A percentile compares a stretch with the other conserved stretches of the same genome.
Evolutionary conservation across 139 green algal genomes (phyloP).

Genomic region (Bryopsis sp.): DNA sequence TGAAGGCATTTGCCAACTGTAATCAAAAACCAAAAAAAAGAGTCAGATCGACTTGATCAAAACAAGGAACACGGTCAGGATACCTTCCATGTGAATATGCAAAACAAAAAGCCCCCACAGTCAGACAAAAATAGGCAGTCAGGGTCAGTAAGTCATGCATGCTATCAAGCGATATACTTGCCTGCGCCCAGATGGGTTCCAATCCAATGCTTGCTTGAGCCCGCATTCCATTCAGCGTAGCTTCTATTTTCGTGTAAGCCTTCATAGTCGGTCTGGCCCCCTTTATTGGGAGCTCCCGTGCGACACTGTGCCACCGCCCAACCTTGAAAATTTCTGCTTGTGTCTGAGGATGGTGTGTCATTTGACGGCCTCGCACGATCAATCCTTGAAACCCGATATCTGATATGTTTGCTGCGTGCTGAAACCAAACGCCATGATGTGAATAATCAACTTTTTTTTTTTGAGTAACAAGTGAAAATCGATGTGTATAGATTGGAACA

Average conservation of each 20-base stretch:
- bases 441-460: too few relatives aligned
- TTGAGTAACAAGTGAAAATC: too few relatives aligned
- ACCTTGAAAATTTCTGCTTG: slow-evolving; percentile 11
- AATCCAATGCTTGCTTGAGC: slow-evolving; percentile 17
- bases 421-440: neutral
- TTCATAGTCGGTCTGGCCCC: slow-evolving; percentile 16
- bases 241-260: slow-evolving; percentile 16
- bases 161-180: neutral
- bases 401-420: neutral
- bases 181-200: slow-evolving; percentile 4
- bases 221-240: neutral
- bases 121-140: too few relatives aligned
- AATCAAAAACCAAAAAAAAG: neutral
- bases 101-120: too few relatives aligned
- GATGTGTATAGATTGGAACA: too few relatives aligned
- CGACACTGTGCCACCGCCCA: slow-evolving; percentile 13
- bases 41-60: neutral
- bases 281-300: slow-evolving; percentile 8
- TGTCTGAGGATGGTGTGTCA: slow-evolving; percentile 9
- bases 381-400: slow-evolving; percentile 10
- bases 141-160: neutral
- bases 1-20: slow-evolving; percentile 15
- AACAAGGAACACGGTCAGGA: too few relatives aligned
- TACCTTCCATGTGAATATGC: too few relatives aligned
- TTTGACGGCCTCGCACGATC: slow-evolving; percentile 7